Base-by-base conservation (phyloP, 345 rosid species). In the Brassica juncea region DNA sequence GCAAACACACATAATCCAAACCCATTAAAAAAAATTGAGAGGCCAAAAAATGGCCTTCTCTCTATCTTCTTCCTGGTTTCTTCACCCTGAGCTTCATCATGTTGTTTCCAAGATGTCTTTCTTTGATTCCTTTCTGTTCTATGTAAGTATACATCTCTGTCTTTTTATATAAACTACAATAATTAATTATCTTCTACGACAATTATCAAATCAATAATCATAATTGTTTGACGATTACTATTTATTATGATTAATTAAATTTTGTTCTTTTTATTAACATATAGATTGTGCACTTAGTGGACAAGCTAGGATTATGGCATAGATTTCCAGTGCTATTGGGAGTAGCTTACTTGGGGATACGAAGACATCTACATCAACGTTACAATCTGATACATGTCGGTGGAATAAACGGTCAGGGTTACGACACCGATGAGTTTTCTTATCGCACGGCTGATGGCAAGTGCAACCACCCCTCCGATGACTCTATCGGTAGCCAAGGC, bases 351-450 rank as follows among this genome's bases (percentile, higher is more conserved):
- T 8, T 88, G 76, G 94, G 89, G 39, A 69, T 91, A 1, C 69
- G 92, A 81, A 87, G 97, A 80, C 88, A 91, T 75, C 76, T 90
- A 54, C 94, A 88, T 74, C 94, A 91, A 74, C 89, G 89, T 58
- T 89, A 89, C 73, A 91, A 91, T 73, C 91, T 89, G 5, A 39
- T 87, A 81, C 88, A 84, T 47, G 92, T 91, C n/a, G 92, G 91
- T 27, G 81, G 54, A 64, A 78, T 75, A 70, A 57, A 63, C 16
- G 90, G 92, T 63, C 79, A 79, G 68, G 77, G 76, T 71, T 91
- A 88, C 32, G 83, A 91, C 69, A 80, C 80, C 3, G 71, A 79
- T 6, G 84, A 85, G 60, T 86, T 85, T 66, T 55, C 71, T 71
- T 86, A 88, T 69, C 86, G 92, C 59, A 91, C 94, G 37, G 87